phyloP scores from a whole-genome alignment of 1,284 basidiomycete species.

The Ustilago crameri region DNA sequence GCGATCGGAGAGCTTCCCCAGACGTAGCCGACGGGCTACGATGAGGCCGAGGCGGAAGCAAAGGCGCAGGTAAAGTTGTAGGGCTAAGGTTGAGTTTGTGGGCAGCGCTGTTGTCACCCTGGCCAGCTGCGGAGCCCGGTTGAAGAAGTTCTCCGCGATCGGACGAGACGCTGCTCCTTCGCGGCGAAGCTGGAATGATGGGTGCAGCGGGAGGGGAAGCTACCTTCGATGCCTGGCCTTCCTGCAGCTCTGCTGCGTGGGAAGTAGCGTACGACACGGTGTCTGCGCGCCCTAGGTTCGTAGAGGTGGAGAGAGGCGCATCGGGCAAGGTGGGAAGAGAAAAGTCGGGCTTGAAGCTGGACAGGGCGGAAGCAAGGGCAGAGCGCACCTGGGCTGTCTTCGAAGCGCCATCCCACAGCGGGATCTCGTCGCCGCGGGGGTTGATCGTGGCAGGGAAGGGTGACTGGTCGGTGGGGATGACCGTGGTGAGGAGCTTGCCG shows the following conservation, averaged over 20 bases:
- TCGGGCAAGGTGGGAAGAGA: constrained; percentile 35
- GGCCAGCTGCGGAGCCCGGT: constrained; percentile 6
- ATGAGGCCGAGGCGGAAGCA: constrained; percentile 40
- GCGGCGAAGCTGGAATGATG: constrained; percentile 7
- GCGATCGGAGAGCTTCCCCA: constrained; percentile 24
- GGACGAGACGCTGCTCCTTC: constrained; percentile 19
- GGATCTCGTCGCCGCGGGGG: constrained; percentile 29
- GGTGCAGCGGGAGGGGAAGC: constrained; percentile 1
- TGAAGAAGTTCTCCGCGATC: constrained; percentile 24
- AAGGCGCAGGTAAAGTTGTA: constrained; percentile 32
- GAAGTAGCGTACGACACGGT: constrained; percentile 42
- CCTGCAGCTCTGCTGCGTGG: constrained; percentile 41
- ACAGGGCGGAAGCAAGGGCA: constrained; percentile 49
- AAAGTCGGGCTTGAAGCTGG: constrained; percentile 33
- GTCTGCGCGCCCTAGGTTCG: constrained; percentile 36
- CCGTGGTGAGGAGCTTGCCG: constrained; percentile 54
- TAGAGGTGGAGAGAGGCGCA: constrained; percentile 11
- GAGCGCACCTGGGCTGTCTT: constrained; percentile 55
- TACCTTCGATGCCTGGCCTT: constrained; percentile 7
- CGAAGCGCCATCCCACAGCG: constrained; percentile 51
- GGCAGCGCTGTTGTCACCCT: constrained; percentile 4
- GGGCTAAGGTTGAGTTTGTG: constrained; percentile 47
- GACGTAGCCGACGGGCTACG: constrained; percentile 25
- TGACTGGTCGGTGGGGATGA: constrained; percentile 49
- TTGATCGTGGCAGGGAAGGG: constrained; percentile 43